Conservation (phyloP, 2,329 filamentous ascomycete species). For the Podosphaera fusca region DNA sequence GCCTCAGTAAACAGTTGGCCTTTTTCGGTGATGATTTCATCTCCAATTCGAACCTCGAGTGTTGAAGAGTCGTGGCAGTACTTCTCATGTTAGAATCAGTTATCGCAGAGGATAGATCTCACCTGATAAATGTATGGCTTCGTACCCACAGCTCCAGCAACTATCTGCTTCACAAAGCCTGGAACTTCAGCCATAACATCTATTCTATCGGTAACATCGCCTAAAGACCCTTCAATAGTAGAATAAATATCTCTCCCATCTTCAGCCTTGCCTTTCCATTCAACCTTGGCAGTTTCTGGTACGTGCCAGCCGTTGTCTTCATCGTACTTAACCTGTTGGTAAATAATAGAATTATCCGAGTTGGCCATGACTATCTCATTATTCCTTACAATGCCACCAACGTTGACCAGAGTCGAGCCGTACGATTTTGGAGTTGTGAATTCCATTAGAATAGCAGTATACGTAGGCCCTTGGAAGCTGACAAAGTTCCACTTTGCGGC, state of each 20-base stretch:
- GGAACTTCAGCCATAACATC: conserved; percentile 96
- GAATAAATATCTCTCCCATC: conserved; percentile 54
- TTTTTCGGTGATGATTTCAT: conserved; percentile 53
- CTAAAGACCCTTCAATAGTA: conserved; percentile 44
- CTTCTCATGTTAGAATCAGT: too few relatives aligned
- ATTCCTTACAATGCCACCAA: conserved; percentile 64
- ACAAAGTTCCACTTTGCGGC: conserved; percentile 84
- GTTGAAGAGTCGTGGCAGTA: conserved; percentile 14
- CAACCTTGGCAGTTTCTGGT: conserved; percentile 49
- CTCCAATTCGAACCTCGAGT: conserved; percentile 68
- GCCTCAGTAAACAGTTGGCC: conserved; percentile 70
- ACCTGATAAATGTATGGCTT: conserved; percentile 98
- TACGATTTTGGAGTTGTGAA: conserved; percentile 88
- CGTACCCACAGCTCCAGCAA: conserved; percentile 68
- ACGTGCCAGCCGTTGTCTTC: conserved; percentile 71
- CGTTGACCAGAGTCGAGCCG: conserved; percentile 58
- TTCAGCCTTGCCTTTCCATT: conserved; percentile 56
- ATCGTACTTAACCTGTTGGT: conserved; percentile 49
- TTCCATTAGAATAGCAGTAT: conserved; percentile 86
- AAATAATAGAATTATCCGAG: conserved; percentile 37
- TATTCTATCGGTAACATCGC: conserved; percentile 51
- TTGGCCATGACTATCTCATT: conserved; percentile 58
- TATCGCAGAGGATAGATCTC: too few relatives aligned
- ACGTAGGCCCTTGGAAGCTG: conserved; percentile 69
- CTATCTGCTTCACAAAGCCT: conserved; percentile 84